Conservation (phyloP, 1,284 basidiomycete genomes). For the Boletus sp. region DNA sequence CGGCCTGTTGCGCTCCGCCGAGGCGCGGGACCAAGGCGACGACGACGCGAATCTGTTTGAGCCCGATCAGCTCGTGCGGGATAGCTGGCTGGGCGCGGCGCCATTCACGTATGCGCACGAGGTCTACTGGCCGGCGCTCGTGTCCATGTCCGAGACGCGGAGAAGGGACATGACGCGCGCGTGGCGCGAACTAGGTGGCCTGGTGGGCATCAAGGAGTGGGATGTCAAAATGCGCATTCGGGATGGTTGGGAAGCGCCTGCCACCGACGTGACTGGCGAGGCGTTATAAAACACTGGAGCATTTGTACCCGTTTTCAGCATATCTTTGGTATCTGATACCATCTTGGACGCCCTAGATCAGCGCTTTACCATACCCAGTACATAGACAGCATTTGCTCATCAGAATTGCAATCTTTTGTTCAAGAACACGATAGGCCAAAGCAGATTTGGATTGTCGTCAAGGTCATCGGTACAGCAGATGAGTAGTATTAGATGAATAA, state of each 20-base stretch:
- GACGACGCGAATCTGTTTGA: constrained; percentile 55
- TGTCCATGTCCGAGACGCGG: constrained; percentile 51
- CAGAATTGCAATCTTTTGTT: not conserved
- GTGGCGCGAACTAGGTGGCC: constrained; percentile 64
- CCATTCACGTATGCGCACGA: constrained; percentile 70
- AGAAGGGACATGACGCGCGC: constrained; percentile 47
- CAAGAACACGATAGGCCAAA: not conserved
- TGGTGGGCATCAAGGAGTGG: constrained; percentile 68
- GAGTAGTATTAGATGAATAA: constrained; percentile 24
- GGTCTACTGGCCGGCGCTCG: constrained; percentile 68
- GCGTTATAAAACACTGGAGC: constrained; percentile 10
- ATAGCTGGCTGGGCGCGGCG: constrained; percentile 57
- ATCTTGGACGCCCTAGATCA: constrained; percentile 4
- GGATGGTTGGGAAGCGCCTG: constrained; percentile 10
- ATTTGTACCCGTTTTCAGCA: no score
- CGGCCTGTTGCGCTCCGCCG: constrained; percentile 31
- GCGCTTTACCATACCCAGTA: not conserved
- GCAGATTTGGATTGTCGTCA: constrained; percentile 20
- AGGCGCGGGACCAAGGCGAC: constrained; percentile 18
- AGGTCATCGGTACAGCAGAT: constrained; percentile 25
- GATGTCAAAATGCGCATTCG: constrained; percentile 37
- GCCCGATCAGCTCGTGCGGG: constrained; percentile 52
- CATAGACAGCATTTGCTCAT: not conserved
- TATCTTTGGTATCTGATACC: constrained; percentile 4
- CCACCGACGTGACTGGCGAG: constrained; percentile 1